Base-by-base conservation (phyloP, 129 eudicot species). In the sunflower (Helianthus annuus) region DNA sequence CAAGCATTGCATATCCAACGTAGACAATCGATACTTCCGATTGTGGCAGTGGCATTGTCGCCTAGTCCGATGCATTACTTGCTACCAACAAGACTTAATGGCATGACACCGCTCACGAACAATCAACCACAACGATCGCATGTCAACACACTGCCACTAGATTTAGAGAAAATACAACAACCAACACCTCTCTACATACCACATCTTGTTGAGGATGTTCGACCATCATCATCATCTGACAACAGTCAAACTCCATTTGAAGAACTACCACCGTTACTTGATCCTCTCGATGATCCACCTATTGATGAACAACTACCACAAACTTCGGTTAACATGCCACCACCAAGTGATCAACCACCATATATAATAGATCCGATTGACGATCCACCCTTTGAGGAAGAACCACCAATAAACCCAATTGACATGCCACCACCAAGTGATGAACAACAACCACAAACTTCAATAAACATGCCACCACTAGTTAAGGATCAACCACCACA, bases 21-120 rank as follows among this genome's bases (percentile, higher is more conserved):
- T 29, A 78, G 11, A 22, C 73, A 54, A 39, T 64, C 81, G 8
- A 24, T 76, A 3, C 40, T 60, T 39, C 82, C 77, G 9, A 8
- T 69, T 44, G 38, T 65, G 67, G 32, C 42, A 42, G 56, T 22
- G 59, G 22, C 80, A 36, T 73, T 73, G 6, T 16, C 57, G 8
- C 68, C 49, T 39, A 4, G 12, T 14, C 68, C 72, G 11, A 17
- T 29, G 11, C 63, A 34, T 1, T 38, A 38, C 36, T 54, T 56
- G 13, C 76, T 75, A 48, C 71, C 48, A 13, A 7, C 68, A 15
- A 55, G n/a, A 45, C 60, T 15, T 66, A 70, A 42, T 54, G 68
- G 2, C n/a, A 51, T 16, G 72, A 34, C 80, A 64, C 72, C 68
- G 0, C 70, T 40, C 13, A 10, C 15, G 0, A 15, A 46, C 51